A percentile compares a stretch with the other conserved stretches of the same genome.
Evolutionary conservation across 768 basidiomycete species (phyloP).

Genomic region (Strobilomyces dryophilus): DNA sequence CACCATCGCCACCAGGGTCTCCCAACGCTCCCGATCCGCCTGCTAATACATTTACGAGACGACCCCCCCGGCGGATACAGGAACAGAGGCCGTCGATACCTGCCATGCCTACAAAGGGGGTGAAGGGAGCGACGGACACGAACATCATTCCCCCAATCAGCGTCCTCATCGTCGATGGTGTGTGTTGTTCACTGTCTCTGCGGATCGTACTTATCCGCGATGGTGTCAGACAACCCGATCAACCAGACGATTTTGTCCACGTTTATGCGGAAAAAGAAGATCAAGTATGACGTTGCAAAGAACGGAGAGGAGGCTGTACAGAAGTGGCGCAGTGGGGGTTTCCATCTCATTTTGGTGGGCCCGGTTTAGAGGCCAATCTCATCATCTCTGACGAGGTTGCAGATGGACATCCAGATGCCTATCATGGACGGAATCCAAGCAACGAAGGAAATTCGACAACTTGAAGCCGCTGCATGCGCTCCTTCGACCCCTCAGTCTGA

Average conservation of each 20-base stretch:
- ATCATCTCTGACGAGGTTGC: constrained; percentile 12
- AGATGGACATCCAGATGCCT: constrained; percentile 99
- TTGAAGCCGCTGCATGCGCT: constrained; percentile 73
- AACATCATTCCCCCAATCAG: constrained; percentile 94
- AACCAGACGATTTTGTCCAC: constrained; percentile 97
- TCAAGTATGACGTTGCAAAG: constrained; percentile 91
- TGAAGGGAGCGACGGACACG: constrained; percentile 50
- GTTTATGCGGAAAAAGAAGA: constrained; percentile 94
- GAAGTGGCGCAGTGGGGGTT: constrained; percentile 89
- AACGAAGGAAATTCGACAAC: constrained; percentile 88
- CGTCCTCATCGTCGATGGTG: constrained; percentile 96
- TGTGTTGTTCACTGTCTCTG: constrained; percentile 24
- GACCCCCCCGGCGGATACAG: constrained; percentile 30
- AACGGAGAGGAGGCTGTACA: constrained; percentile 95
- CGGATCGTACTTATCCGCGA: constrained; percentile 12
- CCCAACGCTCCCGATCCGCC: constrained; percentile 26
- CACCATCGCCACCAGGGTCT: constrained; percentile 33
- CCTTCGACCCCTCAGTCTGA: constrained; percentile 67
- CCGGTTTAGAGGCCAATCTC: neutral
- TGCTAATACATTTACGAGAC: constrained; percentile 23
- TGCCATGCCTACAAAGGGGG: constrained; percentile 40
- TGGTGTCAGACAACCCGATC: constrained; percentile 84
- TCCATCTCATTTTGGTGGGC: constrained; percentile 92
- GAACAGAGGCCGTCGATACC: constrained; percentile 27
- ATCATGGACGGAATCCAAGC: constrained; percentile 98